Evolutionary conservation across 2,329 filamentous ascomycete species (phyloP).

Genomic region (Calonectria henricotiae): DNA sequence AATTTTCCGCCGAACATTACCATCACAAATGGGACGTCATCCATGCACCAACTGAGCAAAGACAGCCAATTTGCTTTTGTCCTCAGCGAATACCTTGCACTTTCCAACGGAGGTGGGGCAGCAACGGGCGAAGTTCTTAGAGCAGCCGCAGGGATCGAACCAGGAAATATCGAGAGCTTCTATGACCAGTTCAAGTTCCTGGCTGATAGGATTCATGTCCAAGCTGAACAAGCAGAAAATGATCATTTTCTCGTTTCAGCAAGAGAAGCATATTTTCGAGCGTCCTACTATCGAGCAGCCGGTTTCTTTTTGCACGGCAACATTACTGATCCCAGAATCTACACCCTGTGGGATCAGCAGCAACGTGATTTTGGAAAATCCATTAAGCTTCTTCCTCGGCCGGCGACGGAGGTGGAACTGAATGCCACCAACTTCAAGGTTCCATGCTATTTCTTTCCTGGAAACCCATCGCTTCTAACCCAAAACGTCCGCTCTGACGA

Average conservation of each 20-base stretch:
- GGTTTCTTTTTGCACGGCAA: slow-evolving; percentile 64
- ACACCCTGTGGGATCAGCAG: slow-evolving; percentile 57
- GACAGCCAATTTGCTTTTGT: slow-evolving; percentile 43
- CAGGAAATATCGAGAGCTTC: slow-evolving; percentile 32
- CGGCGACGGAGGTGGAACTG: slow-evolving; percentile 56
- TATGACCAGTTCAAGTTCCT: slow-evolving; percentile 32
- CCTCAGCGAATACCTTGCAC: slow-evolving; percentile 39
- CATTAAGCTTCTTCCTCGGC: slow-evolving; percentile 54
- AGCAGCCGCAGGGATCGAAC: slow-evolving; percentile 33
- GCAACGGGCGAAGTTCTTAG: slow-evolving; percentile 40
- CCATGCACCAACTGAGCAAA: slow-evolving; percentile 39
- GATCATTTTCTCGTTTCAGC: slow-evolving; percentile 42
- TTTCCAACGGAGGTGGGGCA: slow-evolving; percentile 39
- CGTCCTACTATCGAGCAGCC: slow-evolving; percentile 62
- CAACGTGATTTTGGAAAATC: slow-evolving; percentile 59
- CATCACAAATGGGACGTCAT: slow-evolving; percentile 35
- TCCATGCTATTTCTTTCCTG: slow-evolving; percentile 55
- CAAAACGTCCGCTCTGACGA: background rate
- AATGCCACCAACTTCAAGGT: slow-evolving; percentile 54
- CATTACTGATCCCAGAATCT: slow-evolving; percentile 59
- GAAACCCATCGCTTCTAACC: background rate
- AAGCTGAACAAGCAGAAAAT: slow-evolving; percentile 19
- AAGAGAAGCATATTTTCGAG: slow-evolving; percentile 56
- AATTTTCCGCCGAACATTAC: slow-evolving; percentile 2
- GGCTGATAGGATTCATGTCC: slow-evolving; percentile 24